Conservation (phyloP, 1,284 basidiomycete species). For the Pseudozyma sp. region DNA sequence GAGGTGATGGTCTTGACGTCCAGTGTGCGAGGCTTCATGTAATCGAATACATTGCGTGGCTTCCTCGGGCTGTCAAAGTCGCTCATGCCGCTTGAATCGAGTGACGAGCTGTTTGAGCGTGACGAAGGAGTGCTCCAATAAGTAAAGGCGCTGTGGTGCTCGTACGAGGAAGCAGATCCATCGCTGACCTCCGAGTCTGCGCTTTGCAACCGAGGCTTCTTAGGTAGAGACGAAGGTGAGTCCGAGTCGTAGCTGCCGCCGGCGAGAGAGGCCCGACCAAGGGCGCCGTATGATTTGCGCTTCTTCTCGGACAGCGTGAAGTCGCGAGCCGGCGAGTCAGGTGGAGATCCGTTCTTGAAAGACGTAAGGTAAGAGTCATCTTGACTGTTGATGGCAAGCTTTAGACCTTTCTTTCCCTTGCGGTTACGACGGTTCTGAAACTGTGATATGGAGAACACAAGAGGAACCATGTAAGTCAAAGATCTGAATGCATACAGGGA, state of each 20-base stretch:
- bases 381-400: background rate
- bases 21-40: slow-evolving; percentile 14
- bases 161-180: slow-evolving; percentile 9
- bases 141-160: slow-evolving; percentile 12
- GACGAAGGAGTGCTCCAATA: slow-evolving; percentile 27
- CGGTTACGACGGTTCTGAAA: slow-evolving; percentile 60
- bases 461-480: background rate
- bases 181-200: slow-evolving; percentile 8
- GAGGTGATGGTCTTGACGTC: slow-evolving; percentile 3
- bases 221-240: slow-evolving; percentile 9
- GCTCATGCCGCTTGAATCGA: slow-evolving; percentile 16
- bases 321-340: slow-evolving; percentile 8
- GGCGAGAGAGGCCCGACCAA: slow-evolving; percentile 10
- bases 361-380: background rate
- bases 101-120: slow-evolving; percentile 27
- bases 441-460: slow-evolving; percentile 18
- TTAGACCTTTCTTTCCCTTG: slow-evolving; percentile 23
- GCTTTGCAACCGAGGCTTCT: slow-evolving; percentile 28
- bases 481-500: too few species aligned
- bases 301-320: slow-evolving; percentile 24
- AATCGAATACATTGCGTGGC: slow-evolving; percentile 22
- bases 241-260: slow-evolving; percentile 9
- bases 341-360: background rate
- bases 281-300: slow-evolving; percentile 32
- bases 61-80: slow-evolving; percentile 20